Evolutionary conservation across 2,329 filamentous ascomycete genomes (phyloP).

Genomic region (Epichloe aotearoae): DNA sequence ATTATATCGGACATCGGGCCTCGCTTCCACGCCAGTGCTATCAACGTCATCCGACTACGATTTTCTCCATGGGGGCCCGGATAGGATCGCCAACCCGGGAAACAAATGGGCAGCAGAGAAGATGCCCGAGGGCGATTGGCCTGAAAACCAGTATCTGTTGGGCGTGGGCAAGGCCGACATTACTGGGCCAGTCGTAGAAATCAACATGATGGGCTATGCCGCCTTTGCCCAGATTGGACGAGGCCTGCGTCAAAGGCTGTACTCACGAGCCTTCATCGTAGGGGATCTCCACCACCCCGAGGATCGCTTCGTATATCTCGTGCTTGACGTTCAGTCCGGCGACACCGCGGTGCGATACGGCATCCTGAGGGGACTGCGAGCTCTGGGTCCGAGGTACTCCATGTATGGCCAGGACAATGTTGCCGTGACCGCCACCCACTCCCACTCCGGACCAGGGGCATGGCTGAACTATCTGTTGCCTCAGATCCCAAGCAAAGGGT

Average conservation of each 20-base stretch:
- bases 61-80: slow-evolving; percentile 1
- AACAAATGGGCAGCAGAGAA: slow-evolving; percentile 8
- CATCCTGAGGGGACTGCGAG: slow-evolving; percentile 57
- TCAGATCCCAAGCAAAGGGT: slow-evolving; percentile 76
- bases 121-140: slow-evolving; percentile 7
- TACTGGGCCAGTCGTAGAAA: slow-evolving; percentile 66
- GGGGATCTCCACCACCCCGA: slow-evolving; percentile 49
- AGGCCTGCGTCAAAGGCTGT: slow-evolving; percentile 72
- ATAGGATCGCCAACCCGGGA: slow-evolving; percentile 1
- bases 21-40: slow-evolving; percentile 7
- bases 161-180: slow-evolving; percentile 42
- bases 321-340: slow-evolving; percentile 74
- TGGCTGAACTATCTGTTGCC: slow-evolving; percentile 89
- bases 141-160: slow-evolving; percentile 27
- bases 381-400: slow-evolving; percentile 56
- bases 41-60: slow-evolving; percentile 6
- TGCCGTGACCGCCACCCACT: slow-evolving; percentile 84
- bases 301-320: slow-evolving; percentile 71
- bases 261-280: slow-evolving; percentile 78
- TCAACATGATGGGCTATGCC: slow-evolving; percentile 85
- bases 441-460: slow-evolving; percentile 76
- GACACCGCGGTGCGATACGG: slow-evolving; percentile 80
- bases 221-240: slow-evolving; percentile 65
- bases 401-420: slow-evolving; percentile 63
- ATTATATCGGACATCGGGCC: slow-evolving; percentile 8